Base-by-base conservation (phyloP, 768 basidiomycete species). In the Mycena sanguinolenta region DNA sequence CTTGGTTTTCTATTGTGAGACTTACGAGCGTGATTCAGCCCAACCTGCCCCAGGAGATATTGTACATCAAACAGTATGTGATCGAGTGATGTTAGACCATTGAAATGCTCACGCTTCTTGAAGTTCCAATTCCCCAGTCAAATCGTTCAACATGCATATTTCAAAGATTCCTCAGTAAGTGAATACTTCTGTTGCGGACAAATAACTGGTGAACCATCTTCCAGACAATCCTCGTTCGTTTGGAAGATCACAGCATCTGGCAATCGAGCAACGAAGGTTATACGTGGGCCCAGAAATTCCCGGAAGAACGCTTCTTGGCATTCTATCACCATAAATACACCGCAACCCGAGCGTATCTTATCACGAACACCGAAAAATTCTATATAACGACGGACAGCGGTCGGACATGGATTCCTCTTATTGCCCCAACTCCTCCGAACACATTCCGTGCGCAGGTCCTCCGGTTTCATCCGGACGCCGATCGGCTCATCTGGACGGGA, bases 201-300 rank as follows among this genome's bases (percentile, higher is more conserved):
- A 76, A 50, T 71, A n/a, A 53, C 54, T 66, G 49, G 77, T 62
- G 69, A n/a, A 39, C 54, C 23, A 28, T 39, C 44, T n/a, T 65
- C 71, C 0, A 94, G 88, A 95, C 95, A 0, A 87, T 98, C 63
- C 89, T 99, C 42, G 90, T 95, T 50, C 91, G 94, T 7, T 86
- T 97, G 3, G 77, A 77, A 0, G 95, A 98, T 75, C 80, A 89
- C 68, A 86, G 88, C 0, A 84, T 98, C 58, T 98, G 95, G 95
- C 96, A 97, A 82, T 97, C 95, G 1, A 89, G 88, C 75, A 98
- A 96, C 77, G 96, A 99, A 80, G 97, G 97, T 2, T 96, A 95
- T 80, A 91, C 90, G 0, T 99, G 97, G 97, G 85, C 85, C 53
- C 91, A 90, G 69, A 84, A 91, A 16, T 82, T 79, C 76, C 85